These are phyloP conservation scores for Crithidia expoeki DNA, from an alignment of 208 protist genomes.

Conservation along the genomic window DNA sequence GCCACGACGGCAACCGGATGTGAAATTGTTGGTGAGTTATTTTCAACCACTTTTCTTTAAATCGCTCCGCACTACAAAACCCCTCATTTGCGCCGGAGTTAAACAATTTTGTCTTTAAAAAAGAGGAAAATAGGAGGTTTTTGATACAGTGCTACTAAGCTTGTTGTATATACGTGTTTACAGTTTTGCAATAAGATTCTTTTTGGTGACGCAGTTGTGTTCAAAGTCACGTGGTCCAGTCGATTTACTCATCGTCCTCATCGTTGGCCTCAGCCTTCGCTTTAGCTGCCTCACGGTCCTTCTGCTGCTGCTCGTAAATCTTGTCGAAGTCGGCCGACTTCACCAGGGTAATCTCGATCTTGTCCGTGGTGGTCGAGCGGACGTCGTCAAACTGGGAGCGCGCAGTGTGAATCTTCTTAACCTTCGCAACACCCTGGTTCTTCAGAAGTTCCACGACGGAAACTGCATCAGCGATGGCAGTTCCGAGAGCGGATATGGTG, in stretches of 20 bases:
- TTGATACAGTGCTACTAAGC: conserved; percentile 2
- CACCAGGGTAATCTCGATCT: conserved; percentile 78
- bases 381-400: conserved; percentile 71
- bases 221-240: neutral
- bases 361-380: conserved; percentile 68
- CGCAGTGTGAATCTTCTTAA: conserved; percentile 86
- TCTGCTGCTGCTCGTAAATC: conserved; percentile 83
- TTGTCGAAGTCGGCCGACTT: conserved; percentile 84
- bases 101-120: conserved; percentile 9
- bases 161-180: conserved; percentile 12
- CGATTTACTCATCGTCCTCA: conserved; percentile 21
- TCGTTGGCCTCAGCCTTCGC: conserved; percentile 25
- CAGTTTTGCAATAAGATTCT: conserved; percentile 2
- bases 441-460: conserved; percentile 88
- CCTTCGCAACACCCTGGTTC: conserved; percentile 79
- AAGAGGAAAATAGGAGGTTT: conserved; percentile 13
- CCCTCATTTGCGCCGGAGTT: neutral
- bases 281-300: conserved; percentile 50
- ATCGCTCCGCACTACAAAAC: neutral
- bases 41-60: conserved; percentile 4
- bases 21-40: conserved; percentile 1
- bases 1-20: conserved; percentile 3
- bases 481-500: conserved; percentile 80
- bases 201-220: conserved; percentile 1
- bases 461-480: conserved; percentile 85